Percentiles rank a stretch among this genome's conserved stretches.
phyloP scores from a whole-genome alignment of 78 protist genomes.

The Dictyostelium brefeldianum region DNA sequence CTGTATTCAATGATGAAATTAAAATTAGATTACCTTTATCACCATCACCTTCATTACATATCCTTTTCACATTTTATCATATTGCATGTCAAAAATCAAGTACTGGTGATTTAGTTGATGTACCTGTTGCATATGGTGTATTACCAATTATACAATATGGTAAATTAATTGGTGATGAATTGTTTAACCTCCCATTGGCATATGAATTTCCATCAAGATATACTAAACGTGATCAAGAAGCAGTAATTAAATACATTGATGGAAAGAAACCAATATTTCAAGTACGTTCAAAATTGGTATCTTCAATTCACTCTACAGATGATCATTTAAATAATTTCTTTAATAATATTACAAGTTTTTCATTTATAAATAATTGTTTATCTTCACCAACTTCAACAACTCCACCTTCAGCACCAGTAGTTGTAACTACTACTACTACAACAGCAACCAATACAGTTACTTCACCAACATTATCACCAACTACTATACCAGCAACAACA shows the following conservation, averaged over 20 bases:
- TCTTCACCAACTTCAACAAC: neutral
- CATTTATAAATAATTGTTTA: slow-evolving; percentile 16
- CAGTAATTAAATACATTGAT: slow-evolving; percentile 42
- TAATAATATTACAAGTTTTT: slow-evolving; percentile 12
- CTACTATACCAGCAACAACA: neutral
- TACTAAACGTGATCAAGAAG: slow-evolving; percentile 47
- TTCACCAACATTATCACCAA: neutral
- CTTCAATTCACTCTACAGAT: slow-evolving; percentile 32
- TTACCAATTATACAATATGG: slow-evolving; percentile 58
- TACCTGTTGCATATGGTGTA: slow-evolving; percentile 67
- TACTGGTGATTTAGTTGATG: neutral
- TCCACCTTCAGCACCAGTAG: neutral
- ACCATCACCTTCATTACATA: slow-evolving; percentile 23
- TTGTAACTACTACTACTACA: neutral
- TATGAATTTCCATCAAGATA: slow-evolving; percentile 67
- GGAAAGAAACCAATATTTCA: slow-evolving; percentile 74
- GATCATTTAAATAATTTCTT: slow-evolving; percentile 43
- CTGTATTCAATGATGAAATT: slow-evolving; percentile 75
- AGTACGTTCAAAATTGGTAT: slow-evolving; percentile 55
- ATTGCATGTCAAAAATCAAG: slow-evolving; percentile 71
- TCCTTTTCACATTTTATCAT: slow-evolving; percentile 81
- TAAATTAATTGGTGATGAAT: slow-evolving; percentile 51
- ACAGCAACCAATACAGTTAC: neutral
- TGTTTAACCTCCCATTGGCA: slow-evolving; percentile 39
- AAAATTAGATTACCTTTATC: slow-evolving; percentile 68